Percentiles rank a stretch among this genome's conserved stretches.
Conservation (phyloP, 2,329 filamentous ascomycete genomes). For the Epichloe glyceriae region DNA sequence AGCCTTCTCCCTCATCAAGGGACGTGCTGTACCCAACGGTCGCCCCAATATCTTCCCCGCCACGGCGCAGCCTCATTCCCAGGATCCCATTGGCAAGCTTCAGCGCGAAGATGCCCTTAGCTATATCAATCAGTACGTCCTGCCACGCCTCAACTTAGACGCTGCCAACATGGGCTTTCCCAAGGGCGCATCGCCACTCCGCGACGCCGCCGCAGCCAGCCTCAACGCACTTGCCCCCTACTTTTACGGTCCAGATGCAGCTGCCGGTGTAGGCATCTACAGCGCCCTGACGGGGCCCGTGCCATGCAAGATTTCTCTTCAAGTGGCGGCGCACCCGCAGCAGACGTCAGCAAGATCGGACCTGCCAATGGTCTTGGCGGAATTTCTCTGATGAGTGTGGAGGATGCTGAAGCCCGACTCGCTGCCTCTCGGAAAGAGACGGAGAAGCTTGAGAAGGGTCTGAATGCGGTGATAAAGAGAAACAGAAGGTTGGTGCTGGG, state of each 20-base stretch:
- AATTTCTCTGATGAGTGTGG: constrained; percentile 45
- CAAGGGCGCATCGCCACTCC: constrained; percentile 25
- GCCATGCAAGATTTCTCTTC: constrained; percentile 22
- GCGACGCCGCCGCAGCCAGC: constrained; percentile 35
- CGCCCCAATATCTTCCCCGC: constrained; percentile 48
- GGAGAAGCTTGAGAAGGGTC: constrained; percentile 47
- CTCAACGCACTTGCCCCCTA: constrained; percentile 43
- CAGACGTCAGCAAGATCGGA: constrained; percentile 19
- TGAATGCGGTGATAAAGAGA: constrained; percentile 46
- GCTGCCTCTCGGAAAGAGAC: constrained; percentile 42
- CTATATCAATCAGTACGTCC: constrained; percentile 57
- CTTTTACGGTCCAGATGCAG: constrained; percentile 37
- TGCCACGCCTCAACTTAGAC: constrained; percentile 44
- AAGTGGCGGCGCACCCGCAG: constrained; percentile 10
- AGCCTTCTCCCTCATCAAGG: constrained; percentile 50
- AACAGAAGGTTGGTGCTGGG: constrained; percentile 42
- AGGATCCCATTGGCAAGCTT: constrained; percentile 51
- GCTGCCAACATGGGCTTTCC: constrained; percentile 30
- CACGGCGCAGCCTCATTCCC: constrained; percentile 30
- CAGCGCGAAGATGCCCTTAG: constrained; percentile 53
- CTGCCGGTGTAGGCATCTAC: constrained; percentile 31
- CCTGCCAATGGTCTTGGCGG: constrained; percentile 21
- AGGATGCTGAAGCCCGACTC: constrained; percentile 48
- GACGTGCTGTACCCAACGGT: constrained; percentile 51
- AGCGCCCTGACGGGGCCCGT: constrained; percentile 23